Percentiles rank a stretch among this genome's conserved stretches.
These are phyloP conservation scores for Barnettozyma pratensis DNA, from an alignment of 805 yeast genomes.

Conservation along the genomic window DNA sequence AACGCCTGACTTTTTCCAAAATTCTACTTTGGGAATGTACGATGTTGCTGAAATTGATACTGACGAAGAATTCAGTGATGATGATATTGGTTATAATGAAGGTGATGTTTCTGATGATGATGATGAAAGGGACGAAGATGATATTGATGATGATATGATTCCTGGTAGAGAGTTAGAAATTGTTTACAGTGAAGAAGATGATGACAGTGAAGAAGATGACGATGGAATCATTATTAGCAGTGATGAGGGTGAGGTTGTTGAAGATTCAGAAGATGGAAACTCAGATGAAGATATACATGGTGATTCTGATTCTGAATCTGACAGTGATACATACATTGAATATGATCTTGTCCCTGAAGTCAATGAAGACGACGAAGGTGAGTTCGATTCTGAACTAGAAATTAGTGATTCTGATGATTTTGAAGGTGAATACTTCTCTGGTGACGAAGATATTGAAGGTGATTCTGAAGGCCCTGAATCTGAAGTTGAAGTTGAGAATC, in stretches of 20 bases:
- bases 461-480: slow-evolving; percentile 9
- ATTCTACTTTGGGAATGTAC: slow-evolving; percentile 92
- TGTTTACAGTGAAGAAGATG: slow-evolving; percentile 31
- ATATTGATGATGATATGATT: slow-evolving; percentile 16
- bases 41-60: slow-evolving; percentile 72
- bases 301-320: slow-evolving; percentile 13
- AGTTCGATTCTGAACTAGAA: slow-evolving; percentile 27
- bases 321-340: slow-evolving; percentile 22
- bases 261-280: slow-evolving; percentile 9
- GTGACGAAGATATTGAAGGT: slow-evolving; percentile 17
- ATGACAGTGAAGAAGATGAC: slow-evolving; percentile 29
- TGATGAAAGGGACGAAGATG: slow-evolving; percentile 29
- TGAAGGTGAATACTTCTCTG: slow-evolving; percentile 15
- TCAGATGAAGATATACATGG: slow-evolving; percentile 14
- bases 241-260: slow-evolving; percentile 27
- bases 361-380: slow-evolving; percentile 13
- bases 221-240: slow-evolving; percentile 23
- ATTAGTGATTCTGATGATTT: not conserved
- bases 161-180: slow-evolving; percentile 23
- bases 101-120: slow-evolving; percentile 32
- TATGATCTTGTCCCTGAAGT: slow-evolving; percentile 7
- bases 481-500: slow-evolving; percentile 9
- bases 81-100: slow-evolving; percentile 42
- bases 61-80: slow-evolving; percentile 55
- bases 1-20: slow-evolving; percentile 75